phyloP scores from a whole-genome alignment of 371 early-diverging fungal species.

The Rhizopus stolonifer region DNA sequence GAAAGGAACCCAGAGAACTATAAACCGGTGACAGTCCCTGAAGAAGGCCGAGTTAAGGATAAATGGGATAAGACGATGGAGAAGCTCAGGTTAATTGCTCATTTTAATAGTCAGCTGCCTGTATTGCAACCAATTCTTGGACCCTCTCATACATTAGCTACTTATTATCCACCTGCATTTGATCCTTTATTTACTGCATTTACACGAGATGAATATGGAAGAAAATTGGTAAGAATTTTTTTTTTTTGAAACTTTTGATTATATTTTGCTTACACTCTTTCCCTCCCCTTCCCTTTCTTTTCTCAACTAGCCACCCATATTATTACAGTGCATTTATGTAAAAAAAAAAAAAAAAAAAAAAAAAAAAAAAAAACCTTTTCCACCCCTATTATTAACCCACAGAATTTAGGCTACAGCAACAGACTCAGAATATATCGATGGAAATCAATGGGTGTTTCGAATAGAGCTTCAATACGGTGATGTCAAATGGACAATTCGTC shows the following conservation, averaged over 20 bases:
- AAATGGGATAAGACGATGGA: conserved; percentile 46
- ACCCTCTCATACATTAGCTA: conserved; percentile 32
- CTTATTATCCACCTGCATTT: conserved; percentile 48
- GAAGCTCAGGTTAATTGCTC: conserved; percentile 32
- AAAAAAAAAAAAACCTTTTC: conserved; percentile 1
- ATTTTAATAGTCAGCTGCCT: conserved; percentile 10
- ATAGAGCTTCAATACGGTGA: conserved; percentile 81
- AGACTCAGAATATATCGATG: conserved; percentile 51
- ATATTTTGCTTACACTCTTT: background rate
- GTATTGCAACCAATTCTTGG: conserved; percentile 2
- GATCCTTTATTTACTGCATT: conserved; percentile 42
- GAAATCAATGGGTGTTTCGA: conserved; percentile 56
- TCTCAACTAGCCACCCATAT: conserved; percentile 41
- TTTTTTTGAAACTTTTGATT: background rate
- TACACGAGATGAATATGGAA: conserved; percentile 44
- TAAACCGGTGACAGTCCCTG: background rate
- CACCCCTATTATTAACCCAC: background rate
- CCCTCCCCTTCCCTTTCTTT: background rate
- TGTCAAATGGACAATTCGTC: conserved; percentile 74
- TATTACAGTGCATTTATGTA: conserved; percentile 39
- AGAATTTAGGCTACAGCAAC: conserved; percentile 46
- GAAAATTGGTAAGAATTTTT: conserved; percentile 31
- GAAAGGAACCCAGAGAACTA: background rate
- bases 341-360: conserved; percentile 5
- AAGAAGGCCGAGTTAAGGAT: conserved; percentile 16